Evolutionary conservation across 129 eudicot species (phyloP), one percentile per base, ranked within the genome.

Genomic region (Solidago caesia): DNA sequence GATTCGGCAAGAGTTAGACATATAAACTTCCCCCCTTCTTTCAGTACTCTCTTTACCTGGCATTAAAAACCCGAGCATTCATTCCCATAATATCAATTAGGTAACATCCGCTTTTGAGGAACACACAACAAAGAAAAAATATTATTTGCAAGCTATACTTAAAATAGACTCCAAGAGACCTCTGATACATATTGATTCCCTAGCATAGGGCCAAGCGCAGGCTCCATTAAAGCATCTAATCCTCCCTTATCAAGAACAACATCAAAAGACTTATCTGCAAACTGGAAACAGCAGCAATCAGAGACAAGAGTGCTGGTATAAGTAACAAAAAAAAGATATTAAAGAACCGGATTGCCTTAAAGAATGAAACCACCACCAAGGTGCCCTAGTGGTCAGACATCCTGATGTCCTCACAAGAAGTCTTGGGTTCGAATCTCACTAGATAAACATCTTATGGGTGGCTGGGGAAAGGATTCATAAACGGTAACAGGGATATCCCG

Each of bases 161-260:
- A 44, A 68, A 58, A 33, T 49, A 44, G 48, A 81, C 65, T 73
- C 49, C 64, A 81, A 63, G 52, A 65, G 82, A 94, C 98, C 98
- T 94, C 98, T 33, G 88, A 86, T 67, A 94, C 82, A 77, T 90
- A 94, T 60, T 76, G 82, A 74, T 69, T 83, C 75, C 97, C 98
- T 59, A 94, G 82, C 66, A 71, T 81, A 15, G 96, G 80, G 44
- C 98, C 98, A 75, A 84, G 87, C 82, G 86, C 84, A 14, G 97
- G 98, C 83, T 90, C 98, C 98, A 94, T 94, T 75, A 90, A 81
- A 79, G 97, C 96, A 90, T 94, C 98, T 84, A 94, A 85, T 62
- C 98, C 97, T 67, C 98, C 98, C 67, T 94, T 90, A 59, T 94
- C 98, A 76, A 94, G 82, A 49, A 88, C 81, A 55, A 82, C 85